These are phyloP conservation scores for Petasospora rhodanensis DNA, from an alignment of 1,139 yeast genomes.

Conservation along the genomic window DNA sequence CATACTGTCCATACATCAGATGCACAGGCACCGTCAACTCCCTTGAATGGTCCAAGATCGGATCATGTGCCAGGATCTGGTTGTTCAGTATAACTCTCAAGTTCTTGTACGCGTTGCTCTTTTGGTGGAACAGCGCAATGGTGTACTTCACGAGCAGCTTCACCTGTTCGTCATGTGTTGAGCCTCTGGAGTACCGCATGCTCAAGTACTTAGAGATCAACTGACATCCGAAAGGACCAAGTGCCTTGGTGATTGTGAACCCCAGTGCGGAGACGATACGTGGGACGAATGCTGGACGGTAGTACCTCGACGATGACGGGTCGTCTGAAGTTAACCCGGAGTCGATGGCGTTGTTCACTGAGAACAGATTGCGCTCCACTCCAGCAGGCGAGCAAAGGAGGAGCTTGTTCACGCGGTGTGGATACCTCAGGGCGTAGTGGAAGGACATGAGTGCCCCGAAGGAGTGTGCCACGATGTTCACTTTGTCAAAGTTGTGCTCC, in stretches of 20 bases:
- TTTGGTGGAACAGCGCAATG: conserved; percentile 25
- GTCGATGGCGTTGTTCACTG: conserved; percentile 42
- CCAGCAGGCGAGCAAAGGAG: conserved; percentile 89
- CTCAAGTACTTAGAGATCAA: conserved; percentile 52
- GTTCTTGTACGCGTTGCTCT: conserved; percentile 18
- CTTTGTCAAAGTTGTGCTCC: conserved; percentile 47
- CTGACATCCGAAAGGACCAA: conserved; percentile 58
- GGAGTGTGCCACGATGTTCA: conserved; percentile 84
- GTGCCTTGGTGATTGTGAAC: conserved; percentile 43
- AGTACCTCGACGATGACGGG: conserved; percentile 17
- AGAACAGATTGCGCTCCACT: conserved; percentile 67
- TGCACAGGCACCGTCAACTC: conserved; percentile 38
- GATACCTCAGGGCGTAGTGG: conserved; percentile 73
- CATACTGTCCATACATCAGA: conserved; percentile 75
- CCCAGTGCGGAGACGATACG: conserved; percentile 27
- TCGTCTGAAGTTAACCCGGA: conserved; percentile 13
- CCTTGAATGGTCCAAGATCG: conserved; percentile 60
- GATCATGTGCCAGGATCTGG: conserved; percentile 61
- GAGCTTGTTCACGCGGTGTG: conserved; percentile 52
- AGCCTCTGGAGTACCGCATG: conserved; percentile 39
- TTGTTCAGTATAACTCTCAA: conserved; percentile 17
- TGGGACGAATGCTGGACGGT: conserved; percentile 26
- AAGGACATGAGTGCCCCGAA: conserved; percentile 87
- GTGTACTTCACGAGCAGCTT: conserved; percentile 26
- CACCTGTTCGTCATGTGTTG: conserved; percentile 22